phyloP scores from a whole-genome alignment of 129 eudicot genomes.

The Chrysanthemum lavandulifolium region DNA sequence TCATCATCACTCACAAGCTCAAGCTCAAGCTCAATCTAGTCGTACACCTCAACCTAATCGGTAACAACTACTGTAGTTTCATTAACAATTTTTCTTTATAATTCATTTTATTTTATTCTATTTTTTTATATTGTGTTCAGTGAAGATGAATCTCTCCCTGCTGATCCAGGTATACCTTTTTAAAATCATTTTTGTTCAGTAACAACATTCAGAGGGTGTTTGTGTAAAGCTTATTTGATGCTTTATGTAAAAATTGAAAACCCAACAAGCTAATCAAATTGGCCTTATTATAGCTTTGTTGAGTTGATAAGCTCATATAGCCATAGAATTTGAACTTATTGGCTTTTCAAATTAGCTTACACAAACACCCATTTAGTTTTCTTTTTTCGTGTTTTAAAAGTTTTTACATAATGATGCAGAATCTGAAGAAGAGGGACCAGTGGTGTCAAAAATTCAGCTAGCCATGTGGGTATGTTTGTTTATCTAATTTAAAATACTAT shows the following conservation, averaged over 20 bases:
- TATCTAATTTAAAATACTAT: not conserved
- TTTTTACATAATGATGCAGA: conserved; percentile 33
- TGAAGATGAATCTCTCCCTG: conserved; percentile 71
- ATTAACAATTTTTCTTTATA: not conserved
- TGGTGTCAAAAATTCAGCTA: conserved; percentile 67
- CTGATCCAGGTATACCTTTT: conserved; percentile 47
- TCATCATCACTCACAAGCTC: conserved; percentile 54
- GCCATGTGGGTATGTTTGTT: conserved; percentile 92
- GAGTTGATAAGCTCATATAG: too few species aligned
- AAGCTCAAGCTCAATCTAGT: conserved; percentile 59
- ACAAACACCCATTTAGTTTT: not conserved
- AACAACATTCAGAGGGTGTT: too few species aligned
- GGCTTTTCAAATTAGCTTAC: too few species aligned
- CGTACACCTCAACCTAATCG: conserved; percentile 39
- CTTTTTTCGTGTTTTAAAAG: not conserved
- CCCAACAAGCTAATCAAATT: too few species aligned
- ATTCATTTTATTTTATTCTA: not conserved
- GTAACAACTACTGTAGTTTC: conserved; percentile 16
- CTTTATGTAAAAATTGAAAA: conserved; percentile 12
- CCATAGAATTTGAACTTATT: too few species aligned
- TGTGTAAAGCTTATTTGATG: not conserved
- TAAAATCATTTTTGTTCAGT: not conserved
- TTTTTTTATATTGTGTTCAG: conserved; percentile 21
- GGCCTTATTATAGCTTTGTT: too few species aligned
- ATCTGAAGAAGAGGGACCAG: conserved; percentile 43